A percentile compares a stretch with the other conserved stretches of the same genome.
phyloP scores from a whole-genome alignment of 1,284 basidiomycete species.

The Apiotrichum brassicae region DNA sequence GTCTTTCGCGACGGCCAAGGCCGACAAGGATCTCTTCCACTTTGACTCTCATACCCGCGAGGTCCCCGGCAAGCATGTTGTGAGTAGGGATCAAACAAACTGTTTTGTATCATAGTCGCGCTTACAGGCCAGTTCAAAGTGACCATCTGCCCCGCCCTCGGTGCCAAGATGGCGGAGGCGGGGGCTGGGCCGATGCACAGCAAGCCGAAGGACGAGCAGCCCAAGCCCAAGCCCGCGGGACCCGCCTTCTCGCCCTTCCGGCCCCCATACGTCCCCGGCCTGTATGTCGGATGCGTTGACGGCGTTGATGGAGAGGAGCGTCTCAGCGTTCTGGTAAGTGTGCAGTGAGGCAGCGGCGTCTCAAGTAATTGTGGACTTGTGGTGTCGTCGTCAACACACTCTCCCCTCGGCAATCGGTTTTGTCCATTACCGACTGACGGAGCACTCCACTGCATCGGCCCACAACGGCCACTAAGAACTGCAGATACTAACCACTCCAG shows the following conservation, averaged over 20 bases:
- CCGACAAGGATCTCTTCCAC: constrained; percentile 66
- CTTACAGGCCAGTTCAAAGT: constrained; percentile 63
- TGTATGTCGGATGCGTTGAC: constrained; percentile 65
- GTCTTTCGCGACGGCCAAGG: constrained; percentile 57
- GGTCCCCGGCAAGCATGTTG: constrained; percentile 39
- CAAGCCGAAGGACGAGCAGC: constrained; percentile 63
- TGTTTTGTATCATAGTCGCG: not conserved
- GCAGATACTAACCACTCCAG: constrained; percentile 10
- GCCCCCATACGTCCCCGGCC: constrained; percentile 67
- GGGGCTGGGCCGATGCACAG: constrained; percentile 57
- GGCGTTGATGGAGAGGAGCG: constrained; percentile 58
- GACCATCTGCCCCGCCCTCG: constrained; percentile 69
- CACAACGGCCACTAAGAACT: not conserved
- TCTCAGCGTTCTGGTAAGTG: constrained; percentile 67
- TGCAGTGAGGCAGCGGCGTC: too few species aligned
- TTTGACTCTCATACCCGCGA: constrained; percentile 63
- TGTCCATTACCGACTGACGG: not conserved
- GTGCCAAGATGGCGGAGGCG: constrained; percentile 30
- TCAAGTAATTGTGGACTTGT: too few species aligned
- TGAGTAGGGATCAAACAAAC: not conserved
- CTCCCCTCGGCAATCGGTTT: not conserved
- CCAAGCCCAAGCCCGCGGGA: constrained; percentile 19
- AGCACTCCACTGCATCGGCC: not conserved
- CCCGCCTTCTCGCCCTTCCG: constrained; percentile 61
- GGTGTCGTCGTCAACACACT: too few species aligned